A percentile compares a stretch with the other conserved stretches of the same genome.
Conservation (phyloP, 768 basidiomycete genomes). For the Austroboletus festivus region DNA sequence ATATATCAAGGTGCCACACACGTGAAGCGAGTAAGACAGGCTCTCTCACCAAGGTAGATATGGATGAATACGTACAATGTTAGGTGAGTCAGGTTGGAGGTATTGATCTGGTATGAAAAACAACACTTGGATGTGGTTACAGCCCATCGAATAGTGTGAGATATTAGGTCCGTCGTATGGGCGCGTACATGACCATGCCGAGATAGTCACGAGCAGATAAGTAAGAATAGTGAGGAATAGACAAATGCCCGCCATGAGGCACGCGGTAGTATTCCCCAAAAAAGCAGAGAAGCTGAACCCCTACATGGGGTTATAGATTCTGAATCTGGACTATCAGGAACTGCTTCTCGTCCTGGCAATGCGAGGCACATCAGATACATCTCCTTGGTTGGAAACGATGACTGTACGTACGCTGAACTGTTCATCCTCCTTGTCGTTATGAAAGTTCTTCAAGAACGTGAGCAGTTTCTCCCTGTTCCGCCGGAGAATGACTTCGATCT, state of each 20-base stretch:
- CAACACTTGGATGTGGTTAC: neutral
- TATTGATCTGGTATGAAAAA: conserved; percentile 9
- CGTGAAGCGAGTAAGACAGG: neutral
- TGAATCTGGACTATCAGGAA: conserved; percentile 94
- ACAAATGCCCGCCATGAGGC: neutral
- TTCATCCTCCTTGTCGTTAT: conserved; percentile 98
- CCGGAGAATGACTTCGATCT: conserved; percentile 86
- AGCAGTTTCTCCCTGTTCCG: conserved; percentile 94
- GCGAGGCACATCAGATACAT: neutral
- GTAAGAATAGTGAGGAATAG: neutral
- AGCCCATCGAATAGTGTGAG: neutral
- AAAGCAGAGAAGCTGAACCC: neutral
- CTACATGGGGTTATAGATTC: conserved; percentile 45
- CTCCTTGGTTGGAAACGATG: neutral
- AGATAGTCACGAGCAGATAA: conserved; percentile 8
- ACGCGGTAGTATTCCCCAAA: neutral
- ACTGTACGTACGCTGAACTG: conserved; percentile 73
- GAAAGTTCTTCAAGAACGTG: conserved; percentile 86
- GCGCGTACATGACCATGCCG: neutral
- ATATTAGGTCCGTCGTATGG: conserved; percentile 1
- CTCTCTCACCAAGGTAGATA: conserved; percentile 4
- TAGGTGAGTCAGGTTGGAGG: neutral
- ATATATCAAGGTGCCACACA: neutral
- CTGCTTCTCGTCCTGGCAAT: conserved; percentile 80
- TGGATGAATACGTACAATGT: conserved; percentile 3